These are phyloP conservation scores for Hymenoscyphus albidus DNA, from an alignment of 2,329 filamentous ascomycete species.

Conservation along the genomic window DNA sequence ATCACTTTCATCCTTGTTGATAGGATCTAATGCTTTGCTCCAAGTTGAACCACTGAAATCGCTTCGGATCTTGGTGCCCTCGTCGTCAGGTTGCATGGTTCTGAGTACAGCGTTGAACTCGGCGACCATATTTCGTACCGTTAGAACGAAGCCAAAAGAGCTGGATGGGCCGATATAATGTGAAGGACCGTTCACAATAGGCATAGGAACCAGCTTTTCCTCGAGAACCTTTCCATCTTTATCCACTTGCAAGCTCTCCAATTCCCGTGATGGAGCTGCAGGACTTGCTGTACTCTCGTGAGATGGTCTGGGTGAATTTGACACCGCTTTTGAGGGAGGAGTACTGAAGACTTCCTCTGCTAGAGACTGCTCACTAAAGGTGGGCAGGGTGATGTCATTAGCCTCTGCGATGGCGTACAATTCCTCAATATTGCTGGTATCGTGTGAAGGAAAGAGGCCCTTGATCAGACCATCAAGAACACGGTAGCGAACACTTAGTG, in stretches of 20 bases:
- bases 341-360: slow-evolving; percentile 29
- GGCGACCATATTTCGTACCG: slow-evolving; percentile 31
- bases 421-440: slow-evolving; percentile 38
- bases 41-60: slow-evolving; percentile 31
- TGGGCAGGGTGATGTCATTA: slow-evolving; percentile 39
- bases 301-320: slow-evolving; percentile 20
- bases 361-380: slow-evolving; percentile 27
- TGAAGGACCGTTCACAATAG: slow-evolving; percentile 24
- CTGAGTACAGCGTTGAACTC: slow-evolving; percentile 29
- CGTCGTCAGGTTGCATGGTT: slow-evolving; percentile 24
- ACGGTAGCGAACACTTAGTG: slow-evolving; percentile 41
- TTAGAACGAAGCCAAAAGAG: slow-evolving; percentile 33
- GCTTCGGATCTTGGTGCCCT: slow-evolving; percentile 25
- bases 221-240: slow-evolving; percentile 21
- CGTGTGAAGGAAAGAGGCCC: slow-evolving; percentile 40
- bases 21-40: slow-evolving; percentile 33
- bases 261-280: slow-evolving; percentile 19
- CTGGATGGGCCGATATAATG: slow-evolving; percentile 35
- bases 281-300: slow-evolving; percentile 19
- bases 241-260: slow-evolving; percentile 15
- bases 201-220: slow-evolving; percentile 30
- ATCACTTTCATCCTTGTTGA: slow-evolving; percentile 29
- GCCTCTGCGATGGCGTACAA: slow-evolving; percentile 40
- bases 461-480: slow-evolving; percentile 42
- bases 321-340: slow-evolving; percentile 14